Percentiles rank a stretch among this genome's conserved stretches.
Conservation (phyloP, 1,284 basidiomycete genomes). For the Rhodotorula sp. region DNA sequence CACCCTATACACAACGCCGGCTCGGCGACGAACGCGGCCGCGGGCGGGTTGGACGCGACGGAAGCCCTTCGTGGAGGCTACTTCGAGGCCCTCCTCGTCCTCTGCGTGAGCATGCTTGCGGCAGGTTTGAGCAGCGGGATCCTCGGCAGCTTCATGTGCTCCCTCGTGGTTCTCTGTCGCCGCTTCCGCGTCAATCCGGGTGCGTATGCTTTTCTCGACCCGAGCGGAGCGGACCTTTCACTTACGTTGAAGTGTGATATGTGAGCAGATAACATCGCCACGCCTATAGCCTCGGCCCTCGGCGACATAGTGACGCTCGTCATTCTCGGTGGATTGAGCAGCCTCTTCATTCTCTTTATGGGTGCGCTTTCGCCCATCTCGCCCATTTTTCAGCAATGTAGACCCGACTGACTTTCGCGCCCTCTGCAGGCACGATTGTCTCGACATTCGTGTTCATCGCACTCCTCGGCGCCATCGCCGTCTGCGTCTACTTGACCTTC, state of each 20-base stretch:
- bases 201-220: conserved; percentile 49
- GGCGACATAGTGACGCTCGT: conserved; percentile 84
- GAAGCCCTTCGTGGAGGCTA: conserved; percentile 50
- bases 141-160: conserved; percentile 91
- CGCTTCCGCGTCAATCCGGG: conserved; percentile 79
- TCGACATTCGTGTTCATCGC: conserved; percentile 65
- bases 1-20: conserved; percentile 38
- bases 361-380: conserved; percentile 12
- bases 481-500: conserved; percentile 59
- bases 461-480: conserved; percentile 58
- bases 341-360: conserved; percentile 49
- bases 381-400: neutral
- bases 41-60: conserved; percentile 19
- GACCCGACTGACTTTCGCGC: neutral
- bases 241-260: neutral
- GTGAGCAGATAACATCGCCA: conserved; percentile 82
- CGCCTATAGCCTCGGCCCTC: conserved; percentile 86
- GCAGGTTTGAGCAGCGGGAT: conserved; percentile 76
- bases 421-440: conserved; percentile 48
- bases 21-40: neutral
- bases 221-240: neutral
- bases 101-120: conserved; percentile 84
- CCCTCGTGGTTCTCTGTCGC: conserved; percentile 76
- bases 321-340: conserved; percentile 50
- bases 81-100: conserved; percentile 72